Base-by-base conservation (phyloP, 352 stramenopile species). In the Pythium coloratum region DNA sequence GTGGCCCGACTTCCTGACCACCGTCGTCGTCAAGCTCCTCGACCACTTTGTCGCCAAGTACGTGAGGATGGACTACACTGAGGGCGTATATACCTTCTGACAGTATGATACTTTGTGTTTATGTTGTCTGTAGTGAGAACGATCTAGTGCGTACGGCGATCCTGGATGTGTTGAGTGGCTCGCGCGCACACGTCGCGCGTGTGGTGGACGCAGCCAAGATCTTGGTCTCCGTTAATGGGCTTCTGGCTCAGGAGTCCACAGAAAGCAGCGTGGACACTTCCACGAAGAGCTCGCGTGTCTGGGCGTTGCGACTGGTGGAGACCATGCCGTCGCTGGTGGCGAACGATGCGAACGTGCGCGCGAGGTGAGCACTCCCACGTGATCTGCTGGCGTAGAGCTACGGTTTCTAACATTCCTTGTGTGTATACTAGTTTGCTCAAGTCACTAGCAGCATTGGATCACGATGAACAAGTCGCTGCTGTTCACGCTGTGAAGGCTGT, bases 1-100 rank as follows among this genome's bases (percentile, higher is more conserved):
- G n/a, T 89, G 77, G 77, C 81, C 81, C 38, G 81, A 89, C 68
- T 89, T 89, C 62, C 71, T 89, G 0, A 69, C 78, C 14, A 76
- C 73, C 3, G 77, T 86, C 9, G 82, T 77, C 47, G 79, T 76
- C 2, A 87, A 88, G 54, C 34, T 89, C 16, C 75, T 73, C 8
- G 81, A 89, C 47, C 76, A 88, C 53, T 89, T 82, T 64, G 62
- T 73, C 13, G 32, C 69, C 34, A 83, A 69, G 80, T 87, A 28
- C 18, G 67, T 42, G 10, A 36, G 12, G 14, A 8, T 20, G n/a
- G 16, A 6, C 18, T 20, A 24, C 6, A 53, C 44, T 59, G 24
- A 30, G 20, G 20, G 20, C 20, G 20, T 24, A 24, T 24, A 24
- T 24, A 24, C 20, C 20, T 24, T 24, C 20, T 24, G 20, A 24